phyloP scores from a whole-genome alignment of 371 early-diverging fungal genomes.

The Mortierella sp. region DNA sequence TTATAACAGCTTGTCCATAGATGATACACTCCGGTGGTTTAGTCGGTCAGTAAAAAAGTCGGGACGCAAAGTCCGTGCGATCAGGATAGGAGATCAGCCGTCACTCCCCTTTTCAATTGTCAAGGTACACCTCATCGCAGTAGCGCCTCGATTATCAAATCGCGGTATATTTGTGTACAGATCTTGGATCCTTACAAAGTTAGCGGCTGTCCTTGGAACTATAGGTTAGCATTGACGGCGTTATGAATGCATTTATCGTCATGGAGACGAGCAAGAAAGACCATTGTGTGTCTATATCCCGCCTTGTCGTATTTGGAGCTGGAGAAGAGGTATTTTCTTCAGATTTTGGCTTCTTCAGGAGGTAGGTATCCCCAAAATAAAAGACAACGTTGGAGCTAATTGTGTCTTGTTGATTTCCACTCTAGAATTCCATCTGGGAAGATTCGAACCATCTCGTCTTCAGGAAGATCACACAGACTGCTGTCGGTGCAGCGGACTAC shows the following conservation, averaged over 20 bases:
- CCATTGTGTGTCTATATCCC: slow-evolving; percentile 30
- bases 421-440: slow-evolving; percentile 39
- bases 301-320: slow-evolving; percentile 43
- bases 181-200: too few species aligned
- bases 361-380: too few species aligned
- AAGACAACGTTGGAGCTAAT: not conserved
- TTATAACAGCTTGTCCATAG: slow-evolving; percentile 40
- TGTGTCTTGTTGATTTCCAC: not conserved
- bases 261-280: slow-evolving; percentile 33
- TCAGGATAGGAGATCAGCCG: slow-evolving; percentile 20
- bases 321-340: slow-evolving; percentile 37
- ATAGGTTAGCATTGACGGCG: slow-evolving; percentile 34
- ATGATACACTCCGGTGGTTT: slow-evolving; percentile 45
- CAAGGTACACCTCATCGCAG: slow-evolving; percentile 30
- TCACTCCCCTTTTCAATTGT: slow-evolving; percentile 30
- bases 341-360: too few species aligned
- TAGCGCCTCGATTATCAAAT: too few species aligned
- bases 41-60: slow-evolving; percentile 16
- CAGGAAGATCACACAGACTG: slow-evolving; percentile 50
- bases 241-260: slow-evolving; percentile 37
- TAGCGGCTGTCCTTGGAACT: too few species aligned
- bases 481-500: slow-evolving; percentile 43
- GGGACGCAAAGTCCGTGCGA: slow-evolving; percentile 21
- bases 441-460: slow-evolving; percentile 51
- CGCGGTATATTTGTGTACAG: too few species aligned